These are phyloP conservation scores for Colletotrichum theobromicola DNA, from an alignment of 2,329 filamentous ascomycete species.

Conservation along the genomic window DNA sequence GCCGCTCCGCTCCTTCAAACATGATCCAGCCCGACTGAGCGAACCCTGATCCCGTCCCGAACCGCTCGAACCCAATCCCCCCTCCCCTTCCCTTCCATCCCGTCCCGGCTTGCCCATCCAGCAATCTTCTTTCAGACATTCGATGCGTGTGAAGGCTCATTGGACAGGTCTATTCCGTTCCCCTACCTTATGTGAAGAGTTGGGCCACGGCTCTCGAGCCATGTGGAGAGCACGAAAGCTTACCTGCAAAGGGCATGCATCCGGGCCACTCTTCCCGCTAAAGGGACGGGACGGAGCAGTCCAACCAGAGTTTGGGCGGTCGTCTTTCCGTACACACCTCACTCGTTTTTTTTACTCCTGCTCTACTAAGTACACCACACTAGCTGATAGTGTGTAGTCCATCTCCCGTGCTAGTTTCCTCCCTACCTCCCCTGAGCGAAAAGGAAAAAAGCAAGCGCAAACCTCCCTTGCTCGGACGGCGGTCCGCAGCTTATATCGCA, in stretches of 20 bases:
- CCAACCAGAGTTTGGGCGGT: not conserved
- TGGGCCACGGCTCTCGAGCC: not conserved
- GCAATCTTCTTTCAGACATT: not conserved
- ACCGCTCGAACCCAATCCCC: not conserved
- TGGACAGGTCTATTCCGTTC: not conserved
- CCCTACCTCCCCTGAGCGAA: not conserved
- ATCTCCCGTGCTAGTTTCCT: not conserved
- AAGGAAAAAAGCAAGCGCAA: not conserved
- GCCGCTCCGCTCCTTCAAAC: not conserved
- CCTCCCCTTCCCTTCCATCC: not conserved
- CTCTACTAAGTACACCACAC: not conserved
- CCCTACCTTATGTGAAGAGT: not conserved
- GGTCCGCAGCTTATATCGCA: constrained; percentile 2
- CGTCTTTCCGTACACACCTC: not conserved
- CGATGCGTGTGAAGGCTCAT: not conserved
- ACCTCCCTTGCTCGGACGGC: not conserved
- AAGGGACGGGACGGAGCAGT: not conserved
- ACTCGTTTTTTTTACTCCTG: not conserved
- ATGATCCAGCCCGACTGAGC: not conserved
- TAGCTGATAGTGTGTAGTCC: not conserved
- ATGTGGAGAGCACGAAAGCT: not conserved
- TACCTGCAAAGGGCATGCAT: not conserved
- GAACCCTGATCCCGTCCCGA: not conserved
- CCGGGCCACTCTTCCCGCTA: not conserved
- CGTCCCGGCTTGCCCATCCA: not conserved